phyloP scores from a whole-genome alignment of 306 rosid genomes.

The Quercus ilex region DNA sequence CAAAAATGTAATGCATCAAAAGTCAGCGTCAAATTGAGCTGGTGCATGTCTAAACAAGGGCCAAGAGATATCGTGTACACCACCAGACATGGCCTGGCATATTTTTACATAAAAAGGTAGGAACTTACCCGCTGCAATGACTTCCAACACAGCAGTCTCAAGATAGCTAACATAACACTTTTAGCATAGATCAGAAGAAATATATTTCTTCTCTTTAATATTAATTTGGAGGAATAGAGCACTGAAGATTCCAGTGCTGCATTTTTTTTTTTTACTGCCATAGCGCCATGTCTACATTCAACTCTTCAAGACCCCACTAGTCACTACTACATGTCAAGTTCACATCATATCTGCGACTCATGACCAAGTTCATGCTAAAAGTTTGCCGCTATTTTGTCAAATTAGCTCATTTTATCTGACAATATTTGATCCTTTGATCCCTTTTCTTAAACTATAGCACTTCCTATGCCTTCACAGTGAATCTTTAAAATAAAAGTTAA shows the following conservation, averaged over 20 bases:
- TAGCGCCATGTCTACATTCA: neutral
- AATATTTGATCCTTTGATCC: neutral
- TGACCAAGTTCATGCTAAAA: neutral
- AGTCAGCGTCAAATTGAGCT: constrained; percentile 13
- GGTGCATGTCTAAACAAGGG: neutral
- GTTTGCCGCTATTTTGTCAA: neutral
- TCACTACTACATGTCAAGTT: neutral
- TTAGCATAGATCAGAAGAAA: neutral
- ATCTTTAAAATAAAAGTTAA: neutral
- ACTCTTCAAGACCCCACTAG: neutral
- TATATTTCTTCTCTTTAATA: neutral
- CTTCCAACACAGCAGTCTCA: neutral
- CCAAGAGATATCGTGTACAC: neutral
- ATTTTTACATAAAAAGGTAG: neutral
- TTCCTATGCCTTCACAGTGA: neutral
- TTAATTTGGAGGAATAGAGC: neutral
- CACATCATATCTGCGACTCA: neutral
- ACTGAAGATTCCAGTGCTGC: neutral
- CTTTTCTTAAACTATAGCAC: neutral
- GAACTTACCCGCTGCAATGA: neutral
- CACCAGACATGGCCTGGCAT: neutral
- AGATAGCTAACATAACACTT: neutral
- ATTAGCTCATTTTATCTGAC: neutral
- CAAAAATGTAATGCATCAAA: constrained; percentile 31
- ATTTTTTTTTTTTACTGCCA: neutral